Conservation (phyloP, 2,329 filamentous ascomycete species). For the Fusarium napiforme region DNA sequence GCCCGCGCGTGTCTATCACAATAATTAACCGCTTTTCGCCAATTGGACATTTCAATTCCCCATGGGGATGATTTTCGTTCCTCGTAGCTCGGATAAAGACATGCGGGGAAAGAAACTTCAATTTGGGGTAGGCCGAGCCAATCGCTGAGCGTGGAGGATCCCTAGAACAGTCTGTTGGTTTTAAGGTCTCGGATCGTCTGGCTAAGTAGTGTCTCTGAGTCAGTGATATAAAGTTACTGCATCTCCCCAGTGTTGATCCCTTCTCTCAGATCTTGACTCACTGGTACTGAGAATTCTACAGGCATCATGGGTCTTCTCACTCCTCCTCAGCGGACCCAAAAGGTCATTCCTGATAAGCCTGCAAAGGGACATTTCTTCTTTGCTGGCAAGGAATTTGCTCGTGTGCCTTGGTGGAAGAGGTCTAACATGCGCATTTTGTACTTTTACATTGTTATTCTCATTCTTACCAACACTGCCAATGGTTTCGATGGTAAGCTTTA, state of each 20-base stretch:
- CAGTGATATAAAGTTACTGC: slow-evolving; percentile 6
- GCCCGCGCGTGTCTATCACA: background rate
- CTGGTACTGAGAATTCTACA: background rate
- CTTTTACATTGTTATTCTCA: slow-evolving; percentile 10
- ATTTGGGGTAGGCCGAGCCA: background rate
- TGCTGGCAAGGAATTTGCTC: slow-evolving; percentile 12
- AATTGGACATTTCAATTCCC: background rate
- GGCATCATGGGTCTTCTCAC: slow-evolving; percentile 10
- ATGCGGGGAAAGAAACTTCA: slow-evolving; percentile 7
- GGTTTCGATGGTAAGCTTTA: slow-evolving; percentile 2
- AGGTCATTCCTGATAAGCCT: slow-evolving; percentile 15
- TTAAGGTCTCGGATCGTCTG: background rate
- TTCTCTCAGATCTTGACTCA: background rate
- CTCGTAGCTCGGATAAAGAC: slow-evolving; percentile 14
- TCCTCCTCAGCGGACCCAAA: slow-evolving; percentile 19
- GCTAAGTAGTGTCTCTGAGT: background rate
- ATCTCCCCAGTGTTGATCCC: background rate
- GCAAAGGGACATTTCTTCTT: slow-evolving; percentile 18
- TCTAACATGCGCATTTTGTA: slow-evolving; percentile 8
- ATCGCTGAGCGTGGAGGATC: background rate
- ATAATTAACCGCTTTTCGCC: background rate
- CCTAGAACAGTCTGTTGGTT: background rate
- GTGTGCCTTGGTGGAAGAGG: slow-evolving; percentile 17
- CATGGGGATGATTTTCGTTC: slow-evolving; percentile 18
- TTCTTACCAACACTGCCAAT: slow-evolving; percentile 19